These are phyloP conservation scores for Aureobasidium mangrovei DNA, from an alignment of 2,329 filamentous ascomycete species.

Conservation along the genomic window DNA sequence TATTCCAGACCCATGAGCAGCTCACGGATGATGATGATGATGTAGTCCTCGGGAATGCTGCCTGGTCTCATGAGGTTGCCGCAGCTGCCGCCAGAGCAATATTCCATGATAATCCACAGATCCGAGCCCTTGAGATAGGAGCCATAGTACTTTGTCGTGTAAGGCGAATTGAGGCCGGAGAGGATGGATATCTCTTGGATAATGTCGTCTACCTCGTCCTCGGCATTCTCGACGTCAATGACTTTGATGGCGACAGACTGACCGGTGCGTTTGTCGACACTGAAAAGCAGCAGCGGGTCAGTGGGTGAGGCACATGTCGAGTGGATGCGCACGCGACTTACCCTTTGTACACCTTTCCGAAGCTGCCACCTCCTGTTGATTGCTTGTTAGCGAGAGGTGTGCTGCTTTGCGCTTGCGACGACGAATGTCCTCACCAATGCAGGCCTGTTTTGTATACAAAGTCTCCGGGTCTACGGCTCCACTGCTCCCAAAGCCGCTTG, in stretches of 20 bases:
- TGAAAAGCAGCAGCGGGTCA: conserved; percentile 29
- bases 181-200: conserved; percentile 98
- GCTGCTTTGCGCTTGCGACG: conserved; percentile 20
- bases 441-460: conserved; percentile 72
- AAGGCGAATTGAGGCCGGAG: conserved; percentile 89
- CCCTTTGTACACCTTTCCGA: conserved; percentile 99
- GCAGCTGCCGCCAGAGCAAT: conserved; percentile 92
- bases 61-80: conserved; percentile 94
- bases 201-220: conserved; percentile 98
- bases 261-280: conserved; percentile 85
- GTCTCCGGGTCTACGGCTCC: conserved; percentile 62
- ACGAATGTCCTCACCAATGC: conserved; percentile 30
- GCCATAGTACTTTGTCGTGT: conserved; percentile 96
- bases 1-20: conserved; percentile 85
- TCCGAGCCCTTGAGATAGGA: conserved; percentile 94
- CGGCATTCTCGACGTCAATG: conserved; percentile 97
- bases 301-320: neutral
- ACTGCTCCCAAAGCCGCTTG: conserved; percentile 12
- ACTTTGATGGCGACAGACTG: conserved; percentile 96
- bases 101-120: conserved; percentile 99
- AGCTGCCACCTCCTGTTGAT: conserved; percentile 75
- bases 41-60: conserved; percentile 85
- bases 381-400: neutral
- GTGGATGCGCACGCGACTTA: conserved; percentile 33
- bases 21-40: conserved; percentile 89